Evolutionary conservation across 2,329 filamentous ascomycete genomes (phyloP), one percentile per base, ranked within the genome.

Genomic region (Elsinoe ampelina): DNA sequence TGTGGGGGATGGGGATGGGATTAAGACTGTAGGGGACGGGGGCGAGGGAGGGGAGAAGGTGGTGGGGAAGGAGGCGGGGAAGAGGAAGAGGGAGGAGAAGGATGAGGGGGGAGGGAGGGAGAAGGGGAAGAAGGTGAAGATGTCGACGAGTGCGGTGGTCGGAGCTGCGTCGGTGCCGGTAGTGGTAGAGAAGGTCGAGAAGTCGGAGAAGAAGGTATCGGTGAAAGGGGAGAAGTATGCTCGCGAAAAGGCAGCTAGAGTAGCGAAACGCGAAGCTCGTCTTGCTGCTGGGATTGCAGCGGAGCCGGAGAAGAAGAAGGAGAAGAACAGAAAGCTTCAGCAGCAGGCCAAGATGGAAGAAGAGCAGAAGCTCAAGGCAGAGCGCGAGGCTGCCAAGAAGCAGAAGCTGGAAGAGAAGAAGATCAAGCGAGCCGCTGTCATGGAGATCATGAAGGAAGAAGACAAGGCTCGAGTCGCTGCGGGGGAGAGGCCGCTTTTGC

Each of bases 351-450:
- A 60, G 15, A 58, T 56, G 52, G 32, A 26, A 22, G 54, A 58
- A 34, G 43, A 55, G 43, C 45, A 54, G 36, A 55, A 54, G 17
- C 67, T 69, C 30, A 67, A 45, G 55, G 61, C 26, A 30, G 26
- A 5, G 20, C 65, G 69, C 19, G 70, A 69, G 2, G 62, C 60
- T 1, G 62, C 58, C 2, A 72, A 72, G 60, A 63, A 64, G 2
- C 64, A 69, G 54, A 64, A 67, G 2, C 61, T 71, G 4, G 66
- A 71, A 43, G 62, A 64, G 26, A 50, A 45, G 41, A 45, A 45
- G 19, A 22, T 22, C n/a, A 22, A 19, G 20, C 41, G 41, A 3
- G 41, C 41, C 30, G 19, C 17, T 3, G n/a, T 26, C 41, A 22
- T 11, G 41, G 35, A 70, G 20, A 47, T 57, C 5, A 56, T 57